Conservation (phyloP, 164 flowering plant species). For the Protea cynaroides region DNA sequence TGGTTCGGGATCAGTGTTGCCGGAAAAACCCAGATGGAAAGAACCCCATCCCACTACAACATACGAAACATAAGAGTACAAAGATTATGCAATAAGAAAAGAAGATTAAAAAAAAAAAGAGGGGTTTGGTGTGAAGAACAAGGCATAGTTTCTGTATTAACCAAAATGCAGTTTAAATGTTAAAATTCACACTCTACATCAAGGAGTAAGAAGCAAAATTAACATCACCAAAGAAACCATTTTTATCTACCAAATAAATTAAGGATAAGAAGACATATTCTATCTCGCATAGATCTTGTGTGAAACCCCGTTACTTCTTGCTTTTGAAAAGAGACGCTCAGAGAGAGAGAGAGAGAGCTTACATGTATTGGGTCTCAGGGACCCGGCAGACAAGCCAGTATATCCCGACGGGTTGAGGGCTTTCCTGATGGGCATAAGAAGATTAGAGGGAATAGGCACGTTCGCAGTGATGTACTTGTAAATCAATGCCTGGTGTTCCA, state of each 20-base stretch:
- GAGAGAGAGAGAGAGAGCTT: conserved; percentile 18
- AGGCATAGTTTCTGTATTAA: too few relatives aligned
- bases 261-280: background rate
- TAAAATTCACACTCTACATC: too few relatives aligned
- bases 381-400: conserved; percentile 36
- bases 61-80: too few relatives aligned
- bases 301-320: background rate
- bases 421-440: conserved; percentile 66
- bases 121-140: too few relatives aligned
- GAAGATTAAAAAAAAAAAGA: too few relatives aligned
- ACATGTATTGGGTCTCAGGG: conserved; percentile 59
- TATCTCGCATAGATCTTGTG: background rate
- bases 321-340: too few relatives aligned
- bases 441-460: conserved; percentile 68
- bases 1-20: conserved; percentile 86
- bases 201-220: too few relatives aligned
- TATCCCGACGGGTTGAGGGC: conserved; percentile 53
- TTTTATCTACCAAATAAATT: background rate
- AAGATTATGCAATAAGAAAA: too few relatives aligned
- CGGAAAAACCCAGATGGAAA: conserved; percentile 81
- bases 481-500: conserved; percentile 89
- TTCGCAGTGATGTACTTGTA: conserved; percentile 75
- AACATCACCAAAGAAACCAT: background rate
- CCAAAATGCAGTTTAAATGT: too few relatives aligned
- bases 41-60: conserved; percentile 79